These are phyloP conservation scores for Boletellus emodensis DNA, from an alignment of 768 basidiomycete genomes.

Conservation along the genomic window DNA sequence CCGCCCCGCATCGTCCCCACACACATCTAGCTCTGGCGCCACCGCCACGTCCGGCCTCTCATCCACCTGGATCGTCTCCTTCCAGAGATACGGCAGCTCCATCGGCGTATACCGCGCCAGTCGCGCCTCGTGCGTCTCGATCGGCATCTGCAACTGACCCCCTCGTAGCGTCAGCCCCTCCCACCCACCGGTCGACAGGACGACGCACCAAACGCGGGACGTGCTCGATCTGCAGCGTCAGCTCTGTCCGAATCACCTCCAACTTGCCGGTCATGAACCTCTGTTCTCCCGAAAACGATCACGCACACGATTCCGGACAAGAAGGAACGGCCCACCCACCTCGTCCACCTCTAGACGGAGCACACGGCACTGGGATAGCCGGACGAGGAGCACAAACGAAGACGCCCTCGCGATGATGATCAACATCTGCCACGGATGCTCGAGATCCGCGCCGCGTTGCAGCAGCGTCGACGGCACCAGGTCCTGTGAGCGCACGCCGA, in stretches of 20 bases:
- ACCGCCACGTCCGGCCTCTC: background rate
- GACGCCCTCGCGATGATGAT: slow-evolving; percentile 18
- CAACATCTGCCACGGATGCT: slow-evolving; percentile 14
- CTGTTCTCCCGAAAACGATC: background rate
- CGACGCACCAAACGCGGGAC: slow-evolving; percentile 17
- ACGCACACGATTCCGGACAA: too few species aligned
- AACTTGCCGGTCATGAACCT: slow-evolving; percentile 13
- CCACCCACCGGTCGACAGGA: background rate
- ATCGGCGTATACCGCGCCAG: slow-evolving; percentile 16
- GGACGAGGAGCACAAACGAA: slow-evolving; percentile 19
- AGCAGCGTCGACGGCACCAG: slow-evolving; percentile 1
- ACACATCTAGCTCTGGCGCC: background rate
- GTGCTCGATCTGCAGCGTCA: slow-evolving; percentile 8
- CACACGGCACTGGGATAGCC: slow-evolving; percentile 16
- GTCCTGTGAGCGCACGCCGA: background rate
- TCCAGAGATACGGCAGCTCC: slow-evolving; percentile 15
- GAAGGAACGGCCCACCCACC: background rate
- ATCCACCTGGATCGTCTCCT: background rate
- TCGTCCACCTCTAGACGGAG: slow-evolving; percentile 26
- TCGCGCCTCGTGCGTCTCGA: slow-evolving; percentile 13
- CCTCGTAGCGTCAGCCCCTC: slow-evolving; percentile 3
- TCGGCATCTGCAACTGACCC: slow-evolving; percentile 12
- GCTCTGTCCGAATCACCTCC: slow-evolving; percentile 19
- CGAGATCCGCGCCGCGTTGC: background rate
- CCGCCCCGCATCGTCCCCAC: background rate